Evolutionary conservation across 306 rosid genomes (phyloP).

Genomic region (Vigna unguiculata): DNA sequence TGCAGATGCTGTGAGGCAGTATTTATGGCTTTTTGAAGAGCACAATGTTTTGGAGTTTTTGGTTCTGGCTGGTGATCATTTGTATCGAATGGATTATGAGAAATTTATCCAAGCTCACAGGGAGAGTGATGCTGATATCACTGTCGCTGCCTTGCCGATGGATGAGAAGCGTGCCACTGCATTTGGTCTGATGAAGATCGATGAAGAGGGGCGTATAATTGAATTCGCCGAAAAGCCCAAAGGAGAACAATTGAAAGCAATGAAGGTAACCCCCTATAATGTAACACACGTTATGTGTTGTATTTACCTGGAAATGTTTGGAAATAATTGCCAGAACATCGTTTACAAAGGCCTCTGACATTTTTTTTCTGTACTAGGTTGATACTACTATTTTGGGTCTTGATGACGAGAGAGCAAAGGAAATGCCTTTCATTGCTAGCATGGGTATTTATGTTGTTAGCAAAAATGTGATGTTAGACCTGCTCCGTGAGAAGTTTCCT

Average conservation of each 20-base stretch:
- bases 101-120: slow-evolving; percentile 96
- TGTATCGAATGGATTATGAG: slow-evolving; percentile 97
- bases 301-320: neutral
- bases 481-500: slow-evolving; percentile 83
- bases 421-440: slow-evolving; percentile 96
- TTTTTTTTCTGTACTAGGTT: slow-evolving; percentile 62
- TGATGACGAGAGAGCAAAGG: slow-evolving; percentile 91
- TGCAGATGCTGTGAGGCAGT: slow-evolving; percentile 98
- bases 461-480: slow-evolving; percentile 84
- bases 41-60: slow-evolving; percentile 93
- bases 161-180: slow-evolving; percentile 98
- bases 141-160: slow-evolving; percentile 98
- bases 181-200: slow-evolving; percentile 96
- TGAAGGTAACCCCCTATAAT: slow-evolving; percentile 62
- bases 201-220: slow-evolving; percentile 93
- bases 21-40: slow-evolving; percentile 95
- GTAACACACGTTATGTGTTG: neutral
- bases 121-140: slow-evolving; percentile 95
- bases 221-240: slow-evolving; percentile 96
- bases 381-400: slow-evolving; percentile 98
- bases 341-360: neutral
- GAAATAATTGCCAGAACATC: neutral
- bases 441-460: slow-evolving; percentile 99
- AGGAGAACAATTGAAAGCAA: slow-evolving; percentile 95
- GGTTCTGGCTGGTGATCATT: slow-evolving; percentile 92